These are phyloP conservation scores for Suillus discolor DNA, from an alignment of 768 basidiomycete genomes.

Conservation along the genomic window DNA sequence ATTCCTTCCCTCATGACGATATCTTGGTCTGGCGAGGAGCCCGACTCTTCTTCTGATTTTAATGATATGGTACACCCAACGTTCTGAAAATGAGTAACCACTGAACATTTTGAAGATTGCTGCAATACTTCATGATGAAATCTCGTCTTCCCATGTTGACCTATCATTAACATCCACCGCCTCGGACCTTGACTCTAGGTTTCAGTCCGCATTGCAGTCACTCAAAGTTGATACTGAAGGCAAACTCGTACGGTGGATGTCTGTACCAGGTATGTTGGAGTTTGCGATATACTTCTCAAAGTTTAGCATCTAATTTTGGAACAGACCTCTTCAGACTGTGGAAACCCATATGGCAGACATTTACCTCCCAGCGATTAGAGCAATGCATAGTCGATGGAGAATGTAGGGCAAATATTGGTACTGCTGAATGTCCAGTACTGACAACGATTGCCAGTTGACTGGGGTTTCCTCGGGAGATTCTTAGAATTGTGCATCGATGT, in stretches of 20 bases:
- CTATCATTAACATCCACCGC: constrained; percentile 53
- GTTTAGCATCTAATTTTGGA: neutral
- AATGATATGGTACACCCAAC: constrained; percentile 54
- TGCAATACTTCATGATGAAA: constrained; percentile 47
- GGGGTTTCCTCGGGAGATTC: constrained; percentile 52
- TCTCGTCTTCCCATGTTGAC: constrained; percentile 43
- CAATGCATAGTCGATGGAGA: constrained; percentile 38
- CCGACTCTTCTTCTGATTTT: constrained; percentile 50
- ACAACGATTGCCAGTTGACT: constrained; percentile 48
- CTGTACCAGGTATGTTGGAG: constrained; percentile 48
- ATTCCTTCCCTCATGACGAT: constrained; percentile 63
- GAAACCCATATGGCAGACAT: constrained; percentile 27
- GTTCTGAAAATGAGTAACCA: neutral
- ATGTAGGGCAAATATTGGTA: constrained; percentile 41
- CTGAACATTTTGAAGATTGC: constrained; percentile 42
- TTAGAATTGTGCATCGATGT: constrained; percentile 43
- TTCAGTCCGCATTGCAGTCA: constrained; percentile 42
- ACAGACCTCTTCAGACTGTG: constrained; percentile 30
- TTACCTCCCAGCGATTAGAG: constrained; percentile 21
- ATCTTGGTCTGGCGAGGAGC: constrained; percentile 55
- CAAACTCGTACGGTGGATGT: constrained; percentile 49
- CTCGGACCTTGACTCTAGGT: constrained; percentile 60
- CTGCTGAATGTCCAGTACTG: neutral
- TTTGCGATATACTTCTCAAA: neutral
- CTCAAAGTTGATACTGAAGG: constrained; percentile 60